Evolutionary conservation across 306 rosid species (phyloP), one percentile per base, ranked within the genome.

Genomic region (Acacia crassicarpa): DNA sequence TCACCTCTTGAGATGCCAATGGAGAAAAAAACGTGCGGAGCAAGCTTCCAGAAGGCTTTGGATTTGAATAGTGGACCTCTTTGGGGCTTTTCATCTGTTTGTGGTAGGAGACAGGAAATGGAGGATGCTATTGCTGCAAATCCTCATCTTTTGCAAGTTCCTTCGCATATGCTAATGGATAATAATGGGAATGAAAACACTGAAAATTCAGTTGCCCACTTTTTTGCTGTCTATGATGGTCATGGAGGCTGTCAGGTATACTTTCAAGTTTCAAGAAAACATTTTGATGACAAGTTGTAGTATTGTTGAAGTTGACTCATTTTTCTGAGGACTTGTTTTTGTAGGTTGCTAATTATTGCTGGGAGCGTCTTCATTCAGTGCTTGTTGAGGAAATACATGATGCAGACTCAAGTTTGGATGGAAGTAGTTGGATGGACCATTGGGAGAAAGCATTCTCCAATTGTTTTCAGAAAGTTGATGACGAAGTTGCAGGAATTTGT

Each of bases 51-150:
- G 70, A 79, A 51, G 74, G 72, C 79, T 66, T 66, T 85, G 67
- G 87, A 84, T 48, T 81, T 80, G 84, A 87, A 83, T 66, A 63
- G 67, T 17, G 40, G 32, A 79, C 91, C 93, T 74, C 90, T 83
- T 61, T 91, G 91, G 86, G 98, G 98, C 25, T 90, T 80, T 85
- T 87, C 90, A 22, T 89, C 92, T 0, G 85, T 90, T 58, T 58
- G 85, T 78, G 97, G 98, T 81, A 83, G 83, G 88, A 87, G 98
- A 83, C 85, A 88, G n/a, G 92, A 91, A 86, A 93, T 93, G 98
- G 98, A 93, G 81, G 98, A 93, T 88, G 93, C 87, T 78, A 67
- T 91, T 79, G 83, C 88, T 40, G 84, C 80, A 62, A 83, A 75
- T 67, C 94, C 97, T 9, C 85, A 81, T 10, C 84, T 91, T 80